A percentile compares a stretch with the other conserved stretches of the same genome.
phyloP scores from a whole-genome alignment of 352 stramenopile species.

The Pythium periplocum region DNA sequence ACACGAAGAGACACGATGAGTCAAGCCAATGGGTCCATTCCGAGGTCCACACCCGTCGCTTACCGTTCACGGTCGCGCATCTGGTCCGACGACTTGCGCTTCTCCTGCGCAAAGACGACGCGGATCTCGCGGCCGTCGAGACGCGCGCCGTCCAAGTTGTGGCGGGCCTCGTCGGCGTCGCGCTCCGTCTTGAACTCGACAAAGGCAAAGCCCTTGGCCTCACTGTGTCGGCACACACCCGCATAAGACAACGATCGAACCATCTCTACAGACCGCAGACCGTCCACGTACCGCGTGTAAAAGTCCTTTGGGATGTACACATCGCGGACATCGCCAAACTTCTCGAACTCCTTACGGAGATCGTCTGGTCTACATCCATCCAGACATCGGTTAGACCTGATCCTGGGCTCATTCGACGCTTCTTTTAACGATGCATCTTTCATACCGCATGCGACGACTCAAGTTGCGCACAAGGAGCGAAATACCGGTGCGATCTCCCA shows the following conservation, averaged over 20 bases:
- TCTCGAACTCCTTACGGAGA: slow-evolving; percentile 90
- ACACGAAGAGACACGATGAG: too few relatives aligned
- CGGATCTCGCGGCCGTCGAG: slow-evolving; percentile 92
- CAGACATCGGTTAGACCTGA: not conserved
- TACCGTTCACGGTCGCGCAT: slow-evolving; percentile 89
- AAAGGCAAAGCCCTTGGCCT: slow-evolving; percentile 95
- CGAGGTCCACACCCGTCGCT: slow-evolving; percentile 2
- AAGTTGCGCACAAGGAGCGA: slow-evolving; percentile 94
- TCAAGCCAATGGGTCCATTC: slow-evolving; percentile 3
- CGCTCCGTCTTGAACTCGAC: slow-evolving; percentile 93
- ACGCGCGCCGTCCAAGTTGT: slow-evolving; percentile 88
- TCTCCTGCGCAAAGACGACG: slow-evolving; percentile 96
- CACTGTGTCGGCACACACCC: slow-evolving; percentile 24
- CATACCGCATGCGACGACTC: slow-evolving; percentile 79
- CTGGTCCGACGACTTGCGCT: slow-evolving; percentile 92
- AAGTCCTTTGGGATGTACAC: slow-evolving; percentile 95
- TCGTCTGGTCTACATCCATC: slow-evolving; percentile 69
- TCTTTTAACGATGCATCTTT: not conserved
- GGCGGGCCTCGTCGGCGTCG: slow-evolving; percentile 86
- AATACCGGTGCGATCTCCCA: slow-evolving; percentile 60
- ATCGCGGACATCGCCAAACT: slow-evolving; percentile 92
- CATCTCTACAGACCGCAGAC: not conserved
- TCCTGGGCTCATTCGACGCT: slow-evolving; percentile 1
- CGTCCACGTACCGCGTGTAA: slow-evolving; percentile 74
- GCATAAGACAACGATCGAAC: slow-evolving; percentile 2